Conservation (phyloP, 345 rosid species). For the Isatis tinctoria region DNA sequence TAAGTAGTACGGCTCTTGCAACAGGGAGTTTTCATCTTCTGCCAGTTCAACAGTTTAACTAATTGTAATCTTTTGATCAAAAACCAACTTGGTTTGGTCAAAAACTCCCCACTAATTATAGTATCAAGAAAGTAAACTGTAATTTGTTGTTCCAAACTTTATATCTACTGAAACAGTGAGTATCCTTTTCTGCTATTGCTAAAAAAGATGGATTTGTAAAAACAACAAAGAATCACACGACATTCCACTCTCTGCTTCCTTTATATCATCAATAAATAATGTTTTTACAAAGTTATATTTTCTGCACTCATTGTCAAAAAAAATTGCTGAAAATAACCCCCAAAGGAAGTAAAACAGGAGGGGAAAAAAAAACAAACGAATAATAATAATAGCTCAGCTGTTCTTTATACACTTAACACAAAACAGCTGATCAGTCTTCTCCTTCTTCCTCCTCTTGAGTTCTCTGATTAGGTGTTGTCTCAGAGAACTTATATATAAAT, state of each 20-base stretch:
- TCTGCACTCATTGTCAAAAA: slow-evolving; percentile 37
- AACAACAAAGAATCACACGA: slow-evolving; percentile 8
- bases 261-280: slow-evolving; percentile 44
- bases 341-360: slow-evolving; percentile 10
- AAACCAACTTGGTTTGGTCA: slow-evolving; percentile 16
- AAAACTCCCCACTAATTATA: background rate
- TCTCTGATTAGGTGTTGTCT: slow-evolving; percentile 25
- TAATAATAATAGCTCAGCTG: slow-evolving; percentile 54
- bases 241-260: slow-evolving; percentile 30
- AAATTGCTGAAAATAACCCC: slow-evolving; percentile 27
- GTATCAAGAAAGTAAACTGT: background rate
- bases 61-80: slow-evolving; percentile 21
- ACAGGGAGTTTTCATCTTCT: slow-evolving; percentile 28
- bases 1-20: slow-evolving; percentile 16
- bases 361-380: slow-evolving; percentile 2
- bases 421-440: slow-evolving; percentile 57
- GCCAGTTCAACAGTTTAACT: slow-evolving; percentile 19
- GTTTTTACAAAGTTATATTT: slow-evolving; percentile 45
- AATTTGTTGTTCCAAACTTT: background rate
- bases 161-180: background rate
- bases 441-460: slow-evolving; percentile 20
- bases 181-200: background rate
- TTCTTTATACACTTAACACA: slow-evolving; percentile 68
- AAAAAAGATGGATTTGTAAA: background rate
- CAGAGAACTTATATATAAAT: slow-evolving; percentile 11